Conservation (phyloP, 169 alveolate species). For the Babesia ovata region DNA sequence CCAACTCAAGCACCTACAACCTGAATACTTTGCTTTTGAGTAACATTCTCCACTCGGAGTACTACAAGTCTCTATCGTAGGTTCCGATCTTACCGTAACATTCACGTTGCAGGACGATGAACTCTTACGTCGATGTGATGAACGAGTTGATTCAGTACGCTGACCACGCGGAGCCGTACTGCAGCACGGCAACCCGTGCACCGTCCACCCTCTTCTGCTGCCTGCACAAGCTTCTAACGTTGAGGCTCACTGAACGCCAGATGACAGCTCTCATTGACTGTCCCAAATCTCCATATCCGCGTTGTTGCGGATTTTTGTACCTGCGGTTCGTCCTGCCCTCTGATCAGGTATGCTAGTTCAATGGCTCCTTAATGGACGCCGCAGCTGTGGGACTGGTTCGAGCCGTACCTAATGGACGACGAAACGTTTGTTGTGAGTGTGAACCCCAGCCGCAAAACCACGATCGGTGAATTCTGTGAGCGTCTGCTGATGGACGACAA, state of each 20-base stretch:
- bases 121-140: conserved; percentile 65
- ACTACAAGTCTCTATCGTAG: conserved; percentile 72
- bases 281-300: conserved; percentile 57
- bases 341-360: conserved; percentile 44
- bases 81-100: conserved; percentile 1
- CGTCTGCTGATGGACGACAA: conserved; percentile 71
- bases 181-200: conserved; percentile 74
- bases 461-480: conserved; percentile 75
- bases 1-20: conserved; percentile 74
- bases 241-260: conserved; percentile 77
- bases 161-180: conserved; percentile 79
- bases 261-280: conserved; percentile 48
- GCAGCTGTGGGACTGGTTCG: conserved; percentile 79
- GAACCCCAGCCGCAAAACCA: conserved; percentile 56
- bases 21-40: conserved; percentile 72
- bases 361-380: neutral
- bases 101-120: conserved; percentile 42
- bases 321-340: conserved; percentile 60
- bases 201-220: conserved; percentile 81
- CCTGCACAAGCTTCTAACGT: conserved; percentile 71
- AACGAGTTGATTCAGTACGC: conserved; percentile 76
- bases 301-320: conserved; percentile 70
- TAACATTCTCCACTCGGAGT: conserved; percentile 77
- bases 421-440: conserved; percentile 67
- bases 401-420: conserved; percentile 77